Conservation (phyloP, 2,329 filamentous ascomycete species). For the Monosporascus cannonballus region DNA sequence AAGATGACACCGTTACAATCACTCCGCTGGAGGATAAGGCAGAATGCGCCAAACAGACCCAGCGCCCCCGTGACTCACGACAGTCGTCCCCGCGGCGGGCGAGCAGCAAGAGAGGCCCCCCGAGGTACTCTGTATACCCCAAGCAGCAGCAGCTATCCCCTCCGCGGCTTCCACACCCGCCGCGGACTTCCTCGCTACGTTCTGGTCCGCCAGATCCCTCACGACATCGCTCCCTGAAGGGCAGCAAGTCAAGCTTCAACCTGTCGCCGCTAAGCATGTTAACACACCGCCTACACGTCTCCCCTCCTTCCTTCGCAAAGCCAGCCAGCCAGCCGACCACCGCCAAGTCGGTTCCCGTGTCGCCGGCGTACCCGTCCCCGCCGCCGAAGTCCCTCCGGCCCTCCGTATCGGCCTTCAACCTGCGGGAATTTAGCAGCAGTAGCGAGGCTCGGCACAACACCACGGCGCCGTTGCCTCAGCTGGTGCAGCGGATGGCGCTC, state of each 20-base stretch:
- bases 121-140: constrained; percentile 37
- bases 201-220: constrained; percentile 17
- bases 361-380: constrained; percentile 19
- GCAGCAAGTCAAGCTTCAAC: constrained; percentile 18
- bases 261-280: constrained; percentile 6
- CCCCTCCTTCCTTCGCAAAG: background rate
- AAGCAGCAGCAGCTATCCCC: constrained; percentile 20
- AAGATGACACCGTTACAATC: constrained; percentile 20
- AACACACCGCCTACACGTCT: background rate
- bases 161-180: constrained; percentile 23
- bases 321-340: background rate
- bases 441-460: constrained; percentile 7
- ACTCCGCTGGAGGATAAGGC: constrained; percentile 6
- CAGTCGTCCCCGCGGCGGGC: constrained; percentile 7
- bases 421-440: constrained; percentile 12
- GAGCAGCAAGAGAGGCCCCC: constrained; percentile 8
- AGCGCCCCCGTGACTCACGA: background rate
- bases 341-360: constrained; percentile 17
- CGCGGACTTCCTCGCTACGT: constrained; percentile 25
- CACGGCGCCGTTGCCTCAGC: constrained; percentile 12
- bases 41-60: constrained; percentile 13
- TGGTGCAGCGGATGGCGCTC: constrained; percentile 2
- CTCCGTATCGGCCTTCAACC: constrained; percentile 17
- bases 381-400: constrained; percentile 13
- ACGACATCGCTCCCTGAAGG: constrained; percentile 16